Conservation (phyloP, 225 moss, liverwort and hornwort species). For the Rhytidiadelphus loreus region DNA sequence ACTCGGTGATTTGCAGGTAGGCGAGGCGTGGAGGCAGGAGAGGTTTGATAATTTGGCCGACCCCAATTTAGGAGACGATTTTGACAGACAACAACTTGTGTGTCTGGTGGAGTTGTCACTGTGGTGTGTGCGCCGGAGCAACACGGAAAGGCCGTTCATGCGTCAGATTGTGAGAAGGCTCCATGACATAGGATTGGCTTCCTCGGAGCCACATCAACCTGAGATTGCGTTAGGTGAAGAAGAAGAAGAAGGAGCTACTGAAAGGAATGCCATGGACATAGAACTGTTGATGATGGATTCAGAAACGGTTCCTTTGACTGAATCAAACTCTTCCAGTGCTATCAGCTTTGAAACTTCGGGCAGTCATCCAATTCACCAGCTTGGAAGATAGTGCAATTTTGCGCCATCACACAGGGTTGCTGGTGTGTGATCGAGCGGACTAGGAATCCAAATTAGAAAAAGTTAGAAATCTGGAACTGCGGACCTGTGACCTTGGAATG, state of each 20-base stretch:
- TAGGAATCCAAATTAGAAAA: too few relatives aligned
- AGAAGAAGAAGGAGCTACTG: background rate
- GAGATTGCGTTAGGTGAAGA: background rate
- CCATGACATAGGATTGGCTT: background rate
- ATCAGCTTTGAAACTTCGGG: background rate
- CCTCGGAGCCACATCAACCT: background rate
- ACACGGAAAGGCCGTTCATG: slow-evolving; percentile 1
- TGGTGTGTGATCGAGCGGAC: too few relatives aligned
- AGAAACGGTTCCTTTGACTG: background rate
- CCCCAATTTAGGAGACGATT: background rate
- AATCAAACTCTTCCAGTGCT: background rate
- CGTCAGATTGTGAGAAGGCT: background rate
- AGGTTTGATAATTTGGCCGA: background rate
- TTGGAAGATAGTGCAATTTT: background rate
- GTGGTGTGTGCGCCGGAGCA: slow-evolving; percentile 2
- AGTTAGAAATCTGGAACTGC: too few relatives aligned
- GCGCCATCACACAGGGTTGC: background rate
- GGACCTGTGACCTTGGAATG: too few relatives aligned
- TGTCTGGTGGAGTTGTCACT: background rate
- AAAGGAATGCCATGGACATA: background rate
- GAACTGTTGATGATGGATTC: background rate
- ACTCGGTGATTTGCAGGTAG: background rate
- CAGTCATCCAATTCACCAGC: background rate
- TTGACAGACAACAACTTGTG: background rate
- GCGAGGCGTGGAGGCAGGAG: background rate